Evolutionary conservation across 495 filamentous ascomycete genomes (phyloP).

Genomic region (Filosporella fistucella): DNA sequence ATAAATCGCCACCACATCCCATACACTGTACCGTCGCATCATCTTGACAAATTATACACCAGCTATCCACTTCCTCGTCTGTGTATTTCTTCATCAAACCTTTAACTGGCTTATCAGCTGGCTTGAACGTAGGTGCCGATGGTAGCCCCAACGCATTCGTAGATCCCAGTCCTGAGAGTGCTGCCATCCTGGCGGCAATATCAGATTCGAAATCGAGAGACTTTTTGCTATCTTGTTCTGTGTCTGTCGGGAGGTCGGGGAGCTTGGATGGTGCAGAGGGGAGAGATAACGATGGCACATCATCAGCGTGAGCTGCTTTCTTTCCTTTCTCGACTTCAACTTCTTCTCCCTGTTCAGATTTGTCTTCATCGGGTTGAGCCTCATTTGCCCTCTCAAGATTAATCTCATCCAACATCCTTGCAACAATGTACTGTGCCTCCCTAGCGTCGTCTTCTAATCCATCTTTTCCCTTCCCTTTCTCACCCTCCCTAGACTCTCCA

Average conservation of each 20-base stretch:
- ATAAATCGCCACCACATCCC: slow-evolving; percentile 61
- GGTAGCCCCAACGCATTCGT: slow-evolving; percentile 39
- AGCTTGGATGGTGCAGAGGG: slow-evolving; percentile 20
- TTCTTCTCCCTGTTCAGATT: not conserved
- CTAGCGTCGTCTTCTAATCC: slow-evolving; percentile 16
- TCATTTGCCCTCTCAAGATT: slow-evolving; percentile 12
- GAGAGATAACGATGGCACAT: slow-evolving; percentile 12
- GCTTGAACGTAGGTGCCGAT: slow-evolving; percentile 47
- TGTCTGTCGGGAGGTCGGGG: slow-evolving; percentile 1
- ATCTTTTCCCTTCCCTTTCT: not conserved
- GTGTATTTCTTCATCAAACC: slow-evolving; percentile 34
- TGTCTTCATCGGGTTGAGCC: too few relatives aligned
- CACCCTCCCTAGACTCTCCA: slow-evolving; percentile 8
- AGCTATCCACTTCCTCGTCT: slow-evolving; percentile 60
- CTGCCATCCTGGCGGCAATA: slow-evolving; percentile 20
- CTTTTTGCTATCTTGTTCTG: slow-evolving; percentile 8
- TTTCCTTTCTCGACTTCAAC: too few relatives aligned
- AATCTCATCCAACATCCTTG: slow-evolving; percentile 20
- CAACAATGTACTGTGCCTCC: slow-evolving; percentile 21
- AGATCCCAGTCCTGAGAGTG: too few relatives aligned
- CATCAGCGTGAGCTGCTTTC: not conserved
- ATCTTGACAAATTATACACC: slow-evolving; percentile 68
- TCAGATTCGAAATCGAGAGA: slow-evolving; percentile 18
- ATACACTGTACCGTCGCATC: slow-evolving; percentile 58
- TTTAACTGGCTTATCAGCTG: slow-evolving; percentile 32